Evolutionary conservation across 2,329 filamentous ascomycete species (phyloP).

Genomic region (Fusarium heterosporum): DNA sequence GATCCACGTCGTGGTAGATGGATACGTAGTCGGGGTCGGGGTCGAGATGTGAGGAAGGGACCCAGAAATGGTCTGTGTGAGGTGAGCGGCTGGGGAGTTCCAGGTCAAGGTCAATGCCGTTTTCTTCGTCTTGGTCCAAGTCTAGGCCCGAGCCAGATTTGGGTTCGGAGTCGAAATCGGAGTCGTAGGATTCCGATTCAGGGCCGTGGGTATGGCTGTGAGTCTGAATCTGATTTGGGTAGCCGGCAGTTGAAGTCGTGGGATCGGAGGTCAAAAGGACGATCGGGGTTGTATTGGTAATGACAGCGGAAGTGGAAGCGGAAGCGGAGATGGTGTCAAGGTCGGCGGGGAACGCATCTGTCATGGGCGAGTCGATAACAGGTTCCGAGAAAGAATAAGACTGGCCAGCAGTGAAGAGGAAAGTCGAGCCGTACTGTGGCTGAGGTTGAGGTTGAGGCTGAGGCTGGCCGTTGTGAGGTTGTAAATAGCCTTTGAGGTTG

Average conservation of each 20-base stretch:
- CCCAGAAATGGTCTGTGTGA: conserved; percentile 14
- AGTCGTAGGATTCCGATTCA: conserved; percentile 16
- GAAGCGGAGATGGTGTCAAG: conserved; percentile 23
- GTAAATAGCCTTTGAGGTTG: conserved; percentile 10
- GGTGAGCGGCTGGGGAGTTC: conserved; percentile 18
- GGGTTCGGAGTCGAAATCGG: conserved; percentile 3
- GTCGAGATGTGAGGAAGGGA: conserved; percentile 17
- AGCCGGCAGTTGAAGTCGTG: conserved; percentile 4
- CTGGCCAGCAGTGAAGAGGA: conserved; percentile 11
- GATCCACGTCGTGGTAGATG: conserved; percentile 37
- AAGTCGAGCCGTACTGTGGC: neutral
- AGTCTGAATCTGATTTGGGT: conserved; percentile 9
- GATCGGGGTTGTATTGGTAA: conserved; percentile 23
- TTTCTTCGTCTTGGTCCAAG: conserved; percentile 12
- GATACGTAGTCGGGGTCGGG: conserved; percentile 21
- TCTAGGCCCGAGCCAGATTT: conserved; percentile 6
- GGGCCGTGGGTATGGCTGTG: conserved; percentile 7
- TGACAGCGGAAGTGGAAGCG: conserved; percentile 4
- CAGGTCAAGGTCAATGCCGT: conserved; percentile 19
- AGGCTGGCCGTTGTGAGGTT: conserved; percentile 18
- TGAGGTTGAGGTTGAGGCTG: neutral
- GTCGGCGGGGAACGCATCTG: conserved; percentile 33
- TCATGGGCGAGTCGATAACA: conserved; percentile 36
- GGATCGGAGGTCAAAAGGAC: conserved; percentile 13
- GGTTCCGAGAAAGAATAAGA: conserved; percentile 21